Evolutionary conservation across 2,329 filamentous ascomycete genomes (phyloP).

Genomic region (Botrytis cinerea): DNA sequence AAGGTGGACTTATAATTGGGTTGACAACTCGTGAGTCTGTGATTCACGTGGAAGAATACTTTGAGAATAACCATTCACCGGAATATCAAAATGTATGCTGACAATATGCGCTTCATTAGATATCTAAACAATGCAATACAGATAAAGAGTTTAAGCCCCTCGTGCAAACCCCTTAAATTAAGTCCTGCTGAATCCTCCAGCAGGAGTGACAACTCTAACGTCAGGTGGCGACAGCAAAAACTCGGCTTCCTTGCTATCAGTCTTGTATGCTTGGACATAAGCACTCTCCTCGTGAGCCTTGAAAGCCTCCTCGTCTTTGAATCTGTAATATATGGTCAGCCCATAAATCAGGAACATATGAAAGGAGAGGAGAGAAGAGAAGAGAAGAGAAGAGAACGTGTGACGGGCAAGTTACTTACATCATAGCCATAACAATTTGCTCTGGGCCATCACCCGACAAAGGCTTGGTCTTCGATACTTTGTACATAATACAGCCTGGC

Average conservation of each 20-base stretch:
- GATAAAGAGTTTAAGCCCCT: slow-evolving; percentile 33
- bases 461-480: slow-evolving; percentile 9
- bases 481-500: slow-evolving; percentile 9
- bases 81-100: neutral
- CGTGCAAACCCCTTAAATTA: neutral
- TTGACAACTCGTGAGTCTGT: neutral
- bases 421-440: slow-evolving; percentile 13
- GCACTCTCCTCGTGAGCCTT: slow-evolving; percentile 13
- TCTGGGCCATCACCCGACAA: slow-evolving; percentile 10
- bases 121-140: neutral
- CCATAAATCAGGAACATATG: no score
- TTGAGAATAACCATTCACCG: neutral
- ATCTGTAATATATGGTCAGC: neutral
- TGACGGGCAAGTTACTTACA: neutral
- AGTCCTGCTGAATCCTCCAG: slow-evolving; percentile 8
- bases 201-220: neutral
- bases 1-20: neutral
- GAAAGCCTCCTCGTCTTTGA: slow-evolving; percentile 11
- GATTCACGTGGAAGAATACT: neutral
- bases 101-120: neutral
- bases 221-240: neutral
- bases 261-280: neutral
- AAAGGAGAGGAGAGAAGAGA: neutral
- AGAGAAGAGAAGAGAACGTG: neutral
- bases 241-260: neutral